phyloP scores from a whole-genome alignment of 352 stramenopile species.

The Globisporangium takayamanum region DNA sequence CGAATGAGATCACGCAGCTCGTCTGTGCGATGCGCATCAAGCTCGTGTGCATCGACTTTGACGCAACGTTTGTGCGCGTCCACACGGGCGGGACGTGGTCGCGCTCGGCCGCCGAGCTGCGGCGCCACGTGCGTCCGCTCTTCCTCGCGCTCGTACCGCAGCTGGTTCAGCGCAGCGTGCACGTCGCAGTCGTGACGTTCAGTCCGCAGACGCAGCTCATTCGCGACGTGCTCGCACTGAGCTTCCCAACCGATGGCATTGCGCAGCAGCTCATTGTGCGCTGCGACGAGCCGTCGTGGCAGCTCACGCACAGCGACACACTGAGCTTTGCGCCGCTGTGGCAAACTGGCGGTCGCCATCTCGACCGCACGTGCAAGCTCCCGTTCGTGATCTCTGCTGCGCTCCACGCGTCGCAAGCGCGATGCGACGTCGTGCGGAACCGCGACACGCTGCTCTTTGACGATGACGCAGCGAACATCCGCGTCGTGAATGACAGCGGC shows the following conservation, averaged over 20 bases:
- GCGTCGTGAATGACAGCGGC: conserved; percentile 66
- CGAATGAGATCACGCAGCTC: conserved; percentile 28
- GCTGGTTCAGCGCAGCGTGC: conserved; percentile 28
- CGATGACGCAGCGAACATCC: conserved; percentile 71
- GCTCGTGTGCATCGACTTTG: conserved; percentile 83
- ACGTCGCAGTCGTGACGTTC: conserved; percentile 79
- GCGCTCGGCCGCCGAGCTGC: conserved; percentile 31
- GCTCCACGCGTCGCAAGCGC: conserved; percentile 25
- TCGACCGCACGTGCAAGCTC: conserved; percentile 69
- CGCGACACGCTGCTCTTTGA: conserved; percentile 74
- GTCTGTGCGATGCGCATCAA: conserved; percentile 37
- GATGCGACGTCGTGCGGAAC: conserved; percentile 34
- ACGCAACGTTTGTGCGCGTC: conserved; percentile 70
- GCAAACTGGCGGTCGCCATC: conserved; percentile 41
- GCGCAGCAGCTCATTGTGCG: conserved; percentile 43
- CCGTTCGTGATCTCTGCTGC: conserved; percentile 70
- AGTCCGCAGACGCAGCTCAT: conserved; percentile 68
- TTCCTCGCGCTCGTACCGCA: conserved; percentile 58
- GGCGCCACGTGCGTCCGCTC: conserved; percentile 45
- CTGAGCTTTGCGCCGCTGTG: conserved; percentile 46
- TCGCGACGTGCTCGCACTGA: conserved; percentile 43
- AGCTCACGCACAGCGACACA: conserved; percentile 36
- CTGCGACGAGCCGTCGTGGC: conserved; percentile 58
- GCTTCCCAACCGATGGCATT: conserved; percentile 30
- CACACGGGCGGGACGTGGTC: conserved; percentile 68